phyloP scores from a whole-genome alignment of 169 alveolate genomes.

The Ichthyophthirius multifiliis region DNA sequence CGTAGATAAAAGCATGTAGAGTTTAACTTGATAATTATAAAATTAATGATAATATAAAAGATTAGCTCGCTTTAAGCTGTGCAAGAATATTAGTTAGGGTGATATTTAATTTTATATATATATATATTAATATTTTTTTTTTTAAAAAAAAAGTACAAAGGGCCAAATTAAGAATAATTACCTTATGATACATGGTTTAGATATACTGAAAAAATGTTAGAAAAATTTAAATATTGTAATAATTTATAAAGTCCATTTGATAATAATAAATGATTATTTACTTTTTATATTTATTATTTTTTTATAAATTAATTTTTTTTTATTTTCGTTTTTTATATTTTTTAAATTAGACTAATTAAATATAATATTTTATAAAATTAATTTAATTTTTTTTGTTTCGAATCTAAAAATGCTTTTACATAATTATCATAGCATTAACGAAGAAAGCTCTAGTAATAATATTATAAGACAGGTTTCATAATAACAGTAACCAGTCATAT shows the following conservation, averaged over 20 bases:
- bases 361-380: no score
- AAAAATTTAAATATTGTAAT: background rate
- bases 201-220: conserved; percentile 8
- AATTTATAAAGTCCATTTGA: background rate
- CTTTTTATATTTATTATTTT: background rate
- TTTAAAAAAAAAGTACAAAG: background rate
- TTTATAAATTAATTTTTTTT: no score
- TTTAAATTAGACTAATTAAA: no score
- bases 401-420: no score
- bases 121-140: background rate
- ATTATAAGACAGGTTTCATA: no score
- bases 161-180: background rate
- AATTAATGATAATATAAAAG: background rate
- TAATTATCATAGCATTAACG: no score
- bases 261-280: background rate
- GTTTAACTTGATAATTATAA: background rate
- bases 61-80: background rate
- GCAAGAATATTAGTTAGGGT: conserved; percentile 9
- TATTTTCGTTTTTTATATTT: no score
- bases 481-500: no score
- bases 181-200: conserved; percentile 13
- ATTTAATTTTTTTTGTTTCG: no score
- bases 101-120: background rate
- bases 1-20: conserved; percentile 2
- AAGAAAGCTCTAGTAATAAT: no score